Evolutionary conservation across 1,139 yeast genomes (phyloP), one percentile per base, ranked within the genome.

Genomic region (Suhomyces kunorum): DNA sequence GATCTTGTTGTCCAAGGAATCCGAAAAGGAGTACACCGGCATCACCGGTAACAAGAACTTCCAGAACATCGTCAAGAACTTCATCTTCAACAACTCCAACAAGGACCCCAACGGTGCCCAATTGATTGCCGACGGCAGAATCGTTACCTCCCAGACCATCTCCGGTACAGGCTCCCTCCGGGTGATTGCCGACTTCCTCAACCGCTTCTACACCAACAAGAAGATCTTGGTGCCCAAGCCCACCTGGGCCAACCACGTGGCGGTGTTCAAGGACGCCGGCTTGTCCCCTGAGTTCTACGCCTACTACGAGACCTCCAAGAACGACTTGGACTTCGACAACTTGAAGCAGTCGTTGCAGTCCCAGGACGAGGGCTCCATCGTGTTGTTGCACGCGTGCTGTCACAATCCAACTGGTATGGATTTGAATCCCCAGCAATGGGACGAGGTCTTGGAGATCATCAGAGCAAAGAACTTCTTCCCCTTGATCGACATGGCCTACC

Each of bases 341-440:
- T 68, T 83, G 71, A 66, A 68, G 50, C 44, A 56, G 37, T 68
- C 76, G 25, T 58, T 73, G 39, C 44, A 59, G 24, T 49, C 59
- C 19, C 77, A 78, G 34, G 74, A 69, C 19, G 63, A 70, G 14
- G 83, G 79, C 22, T 73, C 85, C 13, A 77, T 87, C 46, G 82
- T 90, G 26, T 68, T 90, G 41, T 74, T 90, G 46, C 98, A 90
- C 66, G 95, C 96, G 5, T 89, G 97, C 59, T 94, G 97, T 56
- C 98, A 90, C 71, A 90, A 90, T 66, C 98, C 98, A 29, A 90
- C 97, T 11, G 98, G 97, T 24, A 81, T 90, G 48, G 98, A 90
- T 61, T 94, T 95, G 46, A 75, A 87, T 9, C 64, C 65, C 36
- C 86, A 81, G 37, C 90, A 90, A 60, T 90, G 97, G 97, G 68